Evolutionary conservation across 768 basidiomycete genomes (phyloP), one percentile per base, ranked within the genome.

Genomic region (Coprinopsis sp.): DNA sequence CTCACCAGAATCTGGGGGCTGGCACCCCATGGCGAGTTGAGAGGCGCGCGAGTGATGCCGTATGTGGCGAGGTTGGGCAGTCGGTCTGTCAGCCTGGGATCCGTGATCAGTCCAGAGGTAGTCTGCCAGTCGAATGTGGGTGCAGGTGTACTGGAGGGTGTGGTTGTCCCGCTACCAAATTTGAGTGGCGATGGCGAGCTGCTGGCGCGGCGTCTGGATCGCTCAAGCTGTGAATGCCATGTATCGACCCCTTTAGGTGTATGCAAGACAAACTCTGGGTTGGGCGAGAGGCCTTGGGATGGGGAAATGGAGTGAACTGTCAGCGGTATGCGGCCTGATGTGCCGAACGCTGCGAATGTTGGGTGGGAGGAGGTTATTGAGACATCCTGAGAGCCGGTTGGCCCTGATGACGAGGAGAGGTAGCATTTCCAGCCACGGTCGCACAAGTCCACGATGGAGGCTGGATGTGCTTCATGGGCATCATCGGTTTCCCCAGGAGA

Each of bases 1-100:
- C 86, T 84, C 29, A 88, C 72, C 19, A 92, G 46, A 16, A 88
- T 75, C 55, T 87, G 74, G 14, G 84, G 79, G 3, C 86, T 84
- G 2, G 76, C 64, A 3, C 88, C 87, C 74, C 83, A 81, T 1
- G 82, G 78, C 18, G 82, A 81, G 22, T 77, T 71, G 0, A 72
- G 69, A 1, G 86, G 82, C 6, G 78, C 77, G 21, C 67, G 69
- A 6, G 78, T 67, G 59, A 92, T 77, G 33, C 77, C 84, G 65
- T 90, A 91, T 8, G 89, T 89, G 1, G 88, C 85, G 27, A 80
- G 76, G 3, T 54, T 59, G 6, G 63, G 52, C 30, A 54, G 49
- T 11, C 41, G 48, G 27, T 60, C 62, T 57, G 33, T 44, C n/a
- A n/a, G n/a, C n/a, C n/a, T n/a, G n/a, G n/a, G n/a, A n/a, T n/a